Base-by-base conservation (phyloP, 768 basidiomycete genomes). In the Trametes cinnabarina region DNA sequence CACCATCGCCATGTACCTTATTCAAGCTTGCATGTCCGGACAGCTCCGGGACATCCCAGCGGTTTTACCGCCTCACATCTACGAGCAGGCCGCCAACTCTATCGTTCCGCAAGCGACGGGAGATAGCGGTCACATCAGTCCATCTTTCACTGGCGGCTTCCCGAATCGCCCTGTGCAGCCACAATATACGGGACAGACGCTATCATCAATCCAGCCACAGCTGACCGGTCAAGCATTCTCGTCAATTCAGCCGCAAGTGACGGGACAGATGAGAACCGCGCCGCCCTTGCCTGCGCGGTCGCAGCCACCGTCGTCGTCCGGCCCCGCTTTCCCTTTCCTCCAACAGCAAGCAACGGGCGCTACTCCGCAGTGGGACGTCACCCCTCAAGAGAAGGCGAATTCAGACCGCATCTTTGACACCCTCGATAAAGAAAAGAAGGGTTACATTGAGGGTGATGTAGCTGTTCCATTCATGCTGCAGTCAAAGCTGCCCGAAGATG, bases 381-480 rank as follows among this genome's bases (percentile, higher is more conserved):
- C 88, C 1, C 73, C 87, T 0, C 71, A 78, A 3, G 94, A 94
- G 69, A 98, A 97, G 69, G 80, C 84, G 1, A 79, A 74, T 19
- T 76, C 90, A 1, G 94, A 98, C 71, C 75, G 74, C 11, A 87
- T 85, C 73, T 99, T 98, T 69, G 85, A 88, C 57, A 77, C 76
- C n/a, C 79, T 98, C 37, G 97, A 99, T 70, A 71, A 79, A 15
- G 79, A 82, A 61, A 85, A 81, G 63, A 80, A 75, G 58, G 94
- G 94, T 0, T 91, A 79, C 67, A 88, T 98, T 19, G 94, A 95
- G 68, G 94, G 94, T 8, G 93, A 96, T 58, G 85, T 92, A 32
- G 97, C 94, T 8, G 97, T 97, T 4, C 93, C 92, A 3, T 98
- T 98, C 73, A 90, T 99, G 88, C 70, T 96, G 58, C 87, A 94